Conservation (phyloP, 495 filamentous ascomycete genomes). For the Penicillium canariense region DNA sequence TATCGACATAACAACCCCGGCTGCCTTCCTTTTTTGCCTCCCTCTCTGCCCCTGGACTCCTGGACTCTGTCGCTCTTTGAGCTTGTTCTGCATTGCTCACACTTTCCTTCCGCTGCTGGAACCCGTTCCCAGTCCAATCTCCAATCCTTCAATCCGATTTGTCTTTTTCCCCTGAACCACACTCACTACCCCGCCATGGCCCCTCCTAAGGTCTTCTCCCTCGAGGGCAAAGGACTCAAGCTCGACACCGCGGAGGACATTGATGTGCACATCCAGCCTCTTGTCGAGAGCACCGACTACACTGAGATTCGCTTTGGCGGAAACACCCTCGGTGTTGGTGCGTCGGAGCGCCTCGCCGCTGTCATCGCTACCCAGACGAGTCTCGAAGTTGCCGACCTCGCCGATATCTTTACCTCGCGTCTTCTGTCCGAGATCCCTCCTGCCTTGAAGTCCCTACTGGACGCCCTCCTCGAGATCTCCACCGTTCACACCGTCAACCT, state of each 20-base stretch:
- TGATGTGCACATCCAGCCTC: slow-evolving; percentile 73
- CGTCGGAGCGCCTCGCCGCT: slow-evolving; percentile 76
- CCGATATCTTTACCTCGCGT: slow-evolving; percentile 95
- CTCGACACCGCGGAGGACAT: slow-evolving; percentile 84
- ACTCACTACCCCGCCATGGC: slow-evolving; percentile 49
- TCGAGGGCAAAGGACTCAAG: slow-evolving; percentile 87
- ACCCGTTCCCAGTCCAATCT: neutral
- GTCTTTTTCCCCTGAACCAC: slow-evolving; percentile 20
- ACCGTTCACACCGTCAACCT: slow-evolving; percentile 89
- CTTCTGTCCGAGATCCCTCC: slow-evolving; percentile 91
- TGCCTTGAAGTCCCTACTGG: slow-evolving; percentile 80
- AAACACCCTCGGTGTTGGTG: slow-evolving; percentile 88
- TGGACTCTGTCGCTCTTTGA: slow-evolving; percentile 4
- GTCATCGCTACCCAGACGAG: slow-evolving; percentile 76
- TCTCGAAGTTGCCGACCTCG: slow-evolving; percentile 81
- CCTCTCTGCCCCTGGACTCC: slow-evolving; percentile 9
- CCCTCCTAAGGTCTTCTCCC: slow-evolving; percentile 74
- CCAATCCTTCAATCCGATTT: slow-evolving; percentile 5
- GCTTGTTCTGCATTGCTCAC: slow-evolving; percentile 3
- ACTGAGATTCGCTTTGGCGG: slow-evolving; percentile 82
- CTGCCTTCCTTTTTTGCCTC: slow-evolving; percentile 7
- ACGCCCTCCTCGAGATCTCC: slow-evolving; percentile 76
- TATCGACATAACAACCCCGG: slow-evolving; percentile 22
- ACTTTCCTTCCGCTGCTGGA: neutral
- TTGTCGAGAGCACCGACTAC: slow-evolving; percentile 68